Conservation (phyloP, 176 grass and related monocot genomes). For the Avena atlantica region DNA sequence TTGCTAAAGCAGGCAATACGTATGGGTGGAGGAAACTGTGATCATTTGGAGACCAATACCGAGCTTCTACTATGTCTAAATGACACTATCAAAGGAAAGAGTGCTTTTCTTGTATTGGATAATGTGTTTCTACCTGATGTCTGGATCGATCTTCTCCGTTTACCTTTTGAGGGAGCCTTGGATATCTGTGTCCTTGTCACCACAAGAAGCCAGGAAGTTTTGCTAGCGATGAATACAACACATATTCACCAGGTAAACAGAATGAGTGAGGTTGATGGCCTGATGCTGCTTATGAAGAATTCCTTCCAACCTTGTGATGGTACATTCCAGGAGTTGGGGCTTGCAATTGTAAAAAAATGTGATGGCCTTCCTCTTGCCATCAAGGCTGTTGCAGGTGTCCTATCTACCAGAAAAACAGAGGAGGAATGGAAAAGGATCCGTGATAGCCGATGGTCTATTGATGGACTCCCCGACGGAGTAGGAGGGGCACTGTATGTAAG, state of each 20-base stretch:
- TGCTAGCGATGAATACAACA: conserved; percentile 2
- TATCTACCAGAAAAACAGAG: conserved; percentile 16
- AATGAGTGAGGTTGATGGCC: conserved; percentile 10
- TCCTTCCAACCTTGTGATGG: not conserved
- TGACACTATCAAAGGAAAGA: too few relatives aligned
- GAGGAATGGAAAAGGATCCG: conserved; percentile 34
- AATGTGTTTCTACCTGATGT: too few relatives aligned
- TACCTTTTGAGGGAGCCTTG: too few relatives aligned
- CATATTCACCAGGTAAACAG: conserved; percentile 17
- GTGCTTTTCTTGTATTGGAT: too few relatives aligned
- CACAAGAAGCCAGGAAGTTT: conserved; percentile 4
- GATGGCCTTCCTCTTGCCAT: conserved; percentile 50
- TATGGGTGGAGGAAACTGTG: too few relatives aligned
- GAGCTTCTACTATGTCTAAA: too few relatives aligned
- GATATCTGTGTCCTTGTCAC: too few relatives aligned
- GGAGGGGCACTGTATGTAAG: conserved; percentile 49
- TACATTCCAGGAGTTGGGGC: conserved; percentile 26
- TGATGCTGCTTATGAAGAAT: conserved; percentile 1
- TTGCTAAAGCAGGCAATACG: too few relatives aligned
- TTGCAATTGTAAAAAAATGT: conserved; percentile 49
- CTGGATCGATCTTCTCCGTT: too few relatives aligned
- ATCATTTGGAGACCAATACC: too few relatives aligned
- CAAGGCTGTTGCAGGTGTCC: conserved; percentile 21
- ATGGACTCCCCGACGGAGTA: conserved; percentile 25
- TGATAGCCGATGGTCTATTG: conserved; percentile 31